Conservation (phyloP, 2,329 filamentous ascomycete species). For the Claviceps spartinae region DNA sequence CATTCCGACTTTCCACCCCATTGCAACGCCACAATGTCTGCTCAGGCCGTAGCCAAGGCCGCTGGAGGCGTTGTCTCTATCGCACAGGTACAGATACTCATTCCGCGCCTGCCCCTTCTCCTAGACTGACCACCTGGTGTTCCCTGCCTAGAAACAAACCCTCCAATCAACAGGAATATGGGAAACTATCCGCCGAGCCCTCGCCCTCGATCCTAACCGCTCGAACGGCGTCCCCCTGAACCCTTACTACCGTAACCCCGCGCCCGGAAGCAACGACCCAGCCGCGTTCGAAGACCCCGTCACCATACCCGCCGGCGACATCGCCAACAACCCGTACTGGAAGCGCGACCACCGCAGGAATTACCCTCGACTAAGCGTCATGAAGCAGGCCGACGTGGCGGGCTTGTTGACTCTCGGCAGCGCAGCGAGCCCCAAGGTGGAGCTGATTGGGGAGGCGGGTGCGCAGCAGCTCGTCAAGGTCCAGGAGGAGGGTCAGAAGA, state of each 20-base stretch:
- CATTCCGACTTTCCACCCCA: neutral
- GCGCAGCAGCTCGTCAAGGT: conserved; percentile 57
- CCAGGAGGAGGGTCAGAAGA: conserved; percentile 54
- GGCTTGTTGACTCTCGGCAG: conserved; percentile 76
- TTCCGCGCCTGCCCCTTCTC: neutral
- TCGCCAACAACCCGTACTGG: conserved; percentile 46
- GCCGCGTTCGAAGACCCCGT: conserved; percentile 26
- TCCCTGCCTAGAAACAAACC: conserved; percentile 69
- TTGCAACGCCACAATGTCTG: conserved; percentile 38
- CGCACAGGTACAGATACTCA: conserved; percentile 36
- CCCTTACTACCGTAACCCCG: conserved; percentile 77
- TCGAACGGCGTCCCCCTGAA: conserved; percentile 89
- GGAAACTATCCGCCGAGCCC: conserved; percentile 63
- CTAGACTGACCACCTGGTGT: no score
- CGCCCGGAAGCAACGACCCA: conserved; percentile 33
- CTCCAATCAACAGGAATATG: conserved; percentile 81
- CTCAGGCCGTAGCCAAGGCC: conserved; percentile 44
- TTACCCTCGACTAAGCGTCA: conserved; percentile 68
- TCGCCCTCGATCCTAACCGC: conserved; percentile 75
- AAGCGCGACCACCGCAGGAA: conserved; percentile 76
- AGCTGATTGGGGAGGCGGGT: conserved; percentile 54
- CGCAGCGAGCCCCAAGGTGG: conserved; percentile 65
- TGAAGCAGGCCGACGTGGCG: conserved; percentile 75
- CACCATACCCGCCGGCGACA: conserved; percentile 44
- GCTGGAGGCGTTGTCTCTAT: conserved; percentile 41